Evolutionary conservation across 257 asterid species (phyloP).

Genomic region (Anisodus tanguticus): DNA sequence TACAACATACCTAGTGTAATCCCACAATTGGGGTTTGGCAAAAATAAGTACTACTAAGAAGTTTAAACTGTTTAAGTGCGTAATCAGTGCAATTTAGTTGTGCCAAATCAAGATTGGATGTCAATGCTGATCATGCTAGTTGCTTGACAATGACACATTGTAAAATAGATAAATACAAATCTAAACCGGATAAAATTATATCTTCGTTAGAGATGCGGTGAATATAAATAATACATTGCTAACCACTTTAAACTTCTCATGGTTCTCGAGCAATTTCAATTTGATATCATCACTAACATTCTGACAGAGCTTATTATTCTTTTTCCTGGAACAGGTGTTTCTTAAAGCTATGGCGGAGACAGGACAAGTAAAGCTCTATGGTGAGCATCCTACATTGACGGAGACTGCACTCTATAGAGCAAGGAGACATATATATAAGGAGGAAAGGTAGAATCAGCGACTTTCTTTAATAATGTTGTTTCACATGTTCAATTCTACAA

Average conservation of each 20-base stretch:
- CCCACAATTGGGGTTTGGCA: too few species aligned
- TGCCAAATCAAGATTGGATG: conserved; percentile 20
- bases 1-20: too few species aligned
- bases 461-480: background rate
- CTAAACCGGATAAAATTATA: conserved; percentile 23
- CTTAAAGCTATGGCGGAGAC: conserved; percentile 98
- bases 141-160: background rate
- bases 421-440: conserved; percentile 82
- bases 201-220: background rate
- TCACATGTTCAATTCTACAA: background rate
- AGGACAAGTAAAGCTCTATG: conserved; percentile 89
- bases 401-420: conserved; percentile 88
- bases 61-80: background rate
- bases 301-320: background rate
- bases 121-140: conserved; percentile 1
- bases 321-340: conserved; percentile 63
- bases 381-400: conserved; percentile 82
- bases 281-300: conserved; percentile 9
- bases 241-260: conserved; percentile 21
- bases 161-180: conserved; percentile 8
- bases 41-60: background rate
- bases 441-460: conserved; percentile 63
- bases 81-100: conserved; percentile 1
- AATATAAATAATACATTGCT: background rate
- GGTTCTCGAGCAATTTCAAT: background rate